phyloP scores from a whole-genome alignment of 345 rosid species.

The Syzygium aqueum region DNA sequence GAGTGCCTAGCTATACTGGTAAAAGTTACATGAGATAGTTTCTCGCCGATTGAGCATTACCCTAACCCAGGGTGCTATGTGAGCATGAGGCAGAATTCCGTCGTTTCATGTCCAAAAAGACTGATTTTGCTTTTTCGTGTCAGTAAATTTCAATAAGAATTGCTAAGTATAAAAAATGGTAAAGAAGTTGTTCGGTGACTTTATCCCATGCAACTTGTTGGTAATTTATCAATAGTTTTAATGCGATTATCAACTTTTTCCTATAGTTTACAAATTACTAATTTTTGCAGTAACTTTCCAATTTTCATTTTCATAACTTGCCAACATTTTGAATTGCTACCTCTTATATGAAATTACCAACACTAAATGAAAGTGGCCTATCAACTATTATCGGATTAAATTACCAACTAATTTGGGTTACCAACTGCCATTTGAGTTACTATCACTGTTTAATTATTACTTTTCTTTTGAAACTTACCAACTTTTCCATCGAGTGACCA shows the following conservation, averaged over 20 bases:
- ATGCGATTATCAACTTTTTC: background rate
- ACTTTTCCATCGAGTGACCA: background rate
- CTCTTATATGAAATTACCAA: background rate
- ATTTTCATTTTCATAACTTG: background rate
- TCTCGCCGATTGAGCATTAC: background rate
- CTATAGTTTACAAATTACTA: background rate
- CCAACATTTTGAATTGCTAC: background rate
- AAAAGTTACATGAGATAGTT: background rate
- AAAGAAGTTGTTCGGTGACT: background rate
- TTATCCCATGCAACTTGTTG: background rate
- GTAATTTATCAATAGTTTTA: background rate
- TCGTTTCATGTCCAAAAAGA: background rate
- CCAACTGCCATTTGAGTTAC: background rate
- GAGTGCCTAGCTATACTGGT: background rate
- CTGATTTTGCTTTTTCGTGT: background rate
- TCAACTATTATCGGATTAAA: background rate
- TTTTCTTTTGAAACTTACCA: background rate
- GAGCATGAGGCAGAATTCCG: background rate
- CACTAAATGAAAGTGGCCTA: background rate
- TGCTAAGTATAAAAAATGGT: background rate
- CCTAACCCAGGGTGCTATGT: background rate
- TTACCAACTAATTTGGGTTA: background rate
- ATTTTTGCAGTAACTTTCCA: background rate
- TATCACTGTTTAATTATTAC: background rate
- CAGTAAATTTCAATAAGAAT: background rate